Percentiles rank a stretch among this genome's conserved stretches.
Conservation (phyloP, 768 basidiomycete genomes). For the Porpolomopsis calyptriformis region DNA sequence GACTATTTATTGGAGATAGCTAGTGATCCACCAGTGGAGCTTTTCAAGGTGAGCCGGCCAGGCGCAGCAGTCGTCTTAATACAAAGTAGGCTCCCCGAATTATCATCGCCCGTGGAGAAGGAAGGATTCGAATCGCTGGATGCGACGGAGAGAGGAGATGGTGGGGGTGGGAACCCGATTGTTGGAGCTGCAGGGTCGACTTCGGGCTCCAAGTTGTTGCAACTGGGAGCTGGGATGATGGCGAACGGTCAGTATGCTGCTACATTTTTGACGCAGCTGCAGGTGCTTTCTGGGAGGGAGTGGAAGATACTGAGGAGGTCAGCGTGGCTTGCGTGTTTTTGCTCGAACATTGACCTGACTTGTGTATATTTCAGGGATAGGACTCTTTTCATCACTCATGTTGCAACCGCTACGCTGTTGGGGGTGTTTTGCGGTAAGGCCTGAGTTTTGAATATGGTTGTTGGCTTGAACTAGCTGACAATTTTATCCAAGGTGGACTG, state of each 20-base stretch:
- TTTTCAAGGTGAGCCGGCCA: slow-evolving; percentile 35
- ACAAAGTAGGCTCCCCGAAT: too few species aligned
- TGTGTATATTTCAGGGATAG: slow-evolving; percentile 50
- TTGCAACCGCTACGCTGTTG: slow-evolving; percentile 54
- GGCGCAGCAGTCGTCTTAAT: too few species aligned
- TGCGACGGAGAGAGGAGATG: neutral
- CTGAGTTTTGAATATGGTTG: neutral
- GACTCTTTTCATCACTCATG: slow-evolving; percentile 72
- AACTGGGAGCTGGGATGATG: neutral
- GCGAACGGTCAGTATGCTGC: slow-evolving; percentile 40
- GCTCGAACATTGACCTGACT: neutral
- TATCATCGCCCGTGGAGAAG: too few species aligned
- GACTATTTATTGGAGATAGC: slow-evolving; percentile 89
- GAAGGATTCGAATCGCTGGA: neutral
- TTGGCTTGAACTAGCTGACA: neutral
- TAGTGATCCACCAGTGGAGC: slow-evolving; percentile 43
- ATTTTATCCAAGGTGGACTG: slow-evolving; percentile 51
- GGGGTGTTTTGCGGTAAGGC: slow-evolving; percentile 76
- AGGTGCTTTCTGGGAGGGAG: slow-evolving; percentile 74
- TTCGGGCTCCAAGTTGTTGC: neutral
- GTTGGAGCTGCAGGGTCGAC: too few species aligned
- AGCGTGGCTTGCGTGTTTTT: slow-evolving; percentile 8
- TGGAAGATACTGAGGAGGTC: slow-evolving; percentile 72
- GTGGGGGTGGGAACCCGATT: neutral
- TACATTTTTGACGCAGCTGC: slow-evolving; percentile 82